Base-by-base conservation (phyloP, 306 rosid species). In the Casuarina equisetifolia region DNA sequence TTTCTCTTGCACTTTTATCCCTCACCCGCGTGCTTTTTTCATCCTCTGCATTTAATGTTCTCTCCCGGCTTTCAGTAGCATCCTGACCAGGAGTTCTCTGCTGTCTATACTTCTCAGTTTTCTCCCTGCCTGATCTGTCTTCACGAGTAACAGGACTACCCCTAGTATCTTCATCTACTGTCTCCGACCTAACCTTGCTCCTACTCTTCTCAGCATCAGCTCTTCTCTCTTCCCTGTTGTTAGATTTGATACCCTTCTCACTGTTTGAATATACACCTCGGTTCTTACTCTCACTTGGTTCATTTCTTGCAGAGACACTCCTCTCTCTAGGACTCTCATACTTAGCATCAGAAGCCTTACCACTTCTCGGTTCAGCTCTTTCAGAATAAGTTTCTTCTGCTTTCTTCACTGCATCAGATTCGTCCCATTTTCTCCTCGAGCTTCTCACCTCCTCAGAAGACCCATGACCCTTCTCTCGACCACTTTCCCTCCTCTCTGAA, bases 361-460 rank as follows among this genome's bases (percentile, higher is more conserved):
- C 72, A 78, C 86, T 82, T 86, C 79, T 83, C 3, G 75, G 74
- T 20, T 90, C 96, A 8, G 78, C 84, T 76, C 86, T 92, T 72
- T 92, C 98, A 61, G 80, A 72, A 85, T 36, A 80, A 75, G 70
- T 82, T 45, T 88, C 96, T 35, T 88, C 91, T 0, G 17, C 54
- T 75, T 81, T 92, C 87, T 76, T 83, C 43, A 46, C 88, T 69
- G 78, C 64, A 67, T 91, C 98, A 46, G 85, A 81, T 48, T 93
- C 98, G 82, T 96, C 99, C 99, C 99, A 96, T 78, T 88, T 92
- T 87, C 97, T 92, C 75, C 99, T 90, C 2, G 97, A 82, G 83
- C 80, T 95, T 83, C 78, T 90, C 9, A 32, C 80, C 83, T 81
- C 92, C 68, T 89, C 98, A 15, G 92, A 84, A 49, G 91, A 88